phyloP scores from a whole-genome alignment of 371 early-diverging fungal genomes.

The Entomophthora muscae region DNA sequence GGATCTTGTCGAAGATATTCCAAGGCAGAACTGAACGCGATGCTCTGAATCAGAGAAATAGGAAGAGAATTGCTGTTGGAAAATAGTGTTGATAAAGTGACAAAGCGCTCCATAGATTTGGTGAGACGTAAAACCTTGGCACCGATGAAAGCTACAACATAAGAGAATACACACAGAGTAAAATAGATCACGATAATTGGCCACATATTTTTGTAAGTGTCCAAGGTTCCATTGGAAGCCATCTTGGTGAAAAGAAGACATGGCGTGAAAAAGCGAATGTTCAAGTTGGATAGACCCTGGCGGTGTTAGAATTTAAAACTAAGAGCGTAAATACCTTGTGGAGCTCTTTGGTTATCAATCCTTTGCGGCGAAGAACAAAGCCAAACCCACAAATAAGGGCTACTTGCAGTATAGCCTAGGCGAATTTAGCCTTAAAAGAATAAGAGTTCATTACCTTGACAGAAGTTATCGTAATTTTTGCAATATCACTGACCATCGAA shows the following conservation, averaged over 20 bases:
- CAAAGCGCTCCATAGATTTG: slow-evolving; percentile 28
- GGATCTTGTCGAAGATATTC: slow-evolving; percentile 31
- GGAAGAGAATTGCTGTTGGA: slow-evolving; percentile 57
- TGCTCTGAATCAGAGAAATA: slow-evolving; percentile 44
- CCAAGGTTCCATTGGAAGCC: background rate
- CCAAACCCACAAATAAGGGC: slow-evolving; percentile 8
- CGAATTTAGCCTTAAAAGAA: background rate
- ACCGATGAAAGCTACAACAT: slow-evolving; percentile 22
- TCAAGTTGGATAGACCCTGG: background rate
- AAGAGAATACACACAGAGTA: slow-evolving; percentile 11
- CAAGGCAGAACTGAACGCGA: slow-evolving; percentile 44
- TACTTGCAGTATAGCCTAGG: slow-evolving; percentile 9
- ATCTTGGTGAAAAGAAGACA: slow-evolving; percentile 3
- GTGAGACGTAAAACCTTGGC: slow-evolving; percentile 18
- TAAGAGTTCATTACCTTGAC: background rate
- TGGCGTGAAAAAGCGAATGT: background rate
- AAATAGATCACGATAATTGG: background rate
- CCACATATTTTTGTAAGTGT: background rate
- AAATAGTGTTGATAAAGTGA: slow-evolving; percentile 43
- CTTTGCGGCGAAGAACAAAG: background rate
- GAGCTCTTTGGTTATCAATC: background rate
- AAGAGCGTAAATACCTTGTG: slow-evolving; percentile 7
- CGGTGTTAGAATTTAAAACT: background rate
- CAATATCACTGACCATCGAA: background rate
- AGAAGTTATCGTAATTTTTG: background rate